Conservation (phyloP, 2,329 filamentous ascomycete genomes). For the Ophiostoma ips region DNA sequence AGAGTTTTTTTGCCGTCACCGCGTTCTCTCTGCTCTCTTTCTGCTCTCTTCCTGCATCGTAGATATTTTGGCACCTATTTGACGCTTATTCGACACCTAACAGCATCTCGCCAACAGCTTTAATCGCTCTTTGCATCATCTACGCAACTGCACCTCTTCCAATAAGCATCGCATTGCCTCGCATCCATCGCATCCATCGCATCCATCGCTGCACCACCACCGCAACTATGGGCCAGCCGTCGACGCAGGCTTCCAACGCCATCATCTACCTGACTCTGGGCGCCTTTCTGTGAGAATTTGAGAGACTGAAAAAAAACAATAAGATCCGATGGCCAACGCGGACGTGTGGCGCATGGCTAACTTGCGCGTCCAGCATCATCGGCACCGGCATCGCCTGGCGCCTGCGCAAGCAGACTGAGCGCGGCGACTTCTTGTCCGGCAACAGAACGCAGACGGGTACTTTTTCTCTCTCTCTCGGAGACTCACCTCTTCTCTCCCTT, state of each 20-base stretch:
- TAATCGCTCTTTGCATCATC: too few relatives aligned
- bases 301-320: background rate
- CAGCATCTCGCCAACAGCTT: too few relatives aligned
- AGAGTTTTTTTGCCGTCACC: too few relatives aligned
- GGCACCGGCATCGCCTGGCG: slow-evolving; percentile 47
- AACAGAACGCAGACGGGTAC: slow-evolving; percentile 74
- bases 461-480: background rate
- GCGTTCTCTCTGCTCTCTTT: too few relatives aligned
- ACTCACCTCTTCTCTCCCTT: background rate
- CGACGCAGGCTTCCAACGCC: slow-evolving; percentile 64
- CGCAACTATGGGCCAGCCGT: slow-evolving; percentile 55
- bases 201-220: background rate
- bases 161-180: too few relatives aligned
- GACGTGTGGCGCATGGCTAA: background rate
- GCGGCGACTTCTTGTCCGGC: slow-evolving; percentile 57
- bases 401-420: slow-evolving; percentile 48
- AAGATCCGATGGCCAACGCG: background rate
- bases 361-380: slow-evolving; percentile 35
- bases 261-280: slow-evolving; percentile 71
- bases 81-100: too few relatives aligned
- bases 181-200: background rate
- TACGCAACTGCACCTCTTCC: too few relatives aligned
- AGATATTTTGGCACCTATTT: too few relatives aligned
- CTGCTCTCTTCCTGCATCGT: too few relatives aligned
- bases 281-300: slow-evolving; percentile 50